Conservation (phyloP, 2,329 filamentous ascomycete species). For the Ophiobolus disseminans region DNA sequence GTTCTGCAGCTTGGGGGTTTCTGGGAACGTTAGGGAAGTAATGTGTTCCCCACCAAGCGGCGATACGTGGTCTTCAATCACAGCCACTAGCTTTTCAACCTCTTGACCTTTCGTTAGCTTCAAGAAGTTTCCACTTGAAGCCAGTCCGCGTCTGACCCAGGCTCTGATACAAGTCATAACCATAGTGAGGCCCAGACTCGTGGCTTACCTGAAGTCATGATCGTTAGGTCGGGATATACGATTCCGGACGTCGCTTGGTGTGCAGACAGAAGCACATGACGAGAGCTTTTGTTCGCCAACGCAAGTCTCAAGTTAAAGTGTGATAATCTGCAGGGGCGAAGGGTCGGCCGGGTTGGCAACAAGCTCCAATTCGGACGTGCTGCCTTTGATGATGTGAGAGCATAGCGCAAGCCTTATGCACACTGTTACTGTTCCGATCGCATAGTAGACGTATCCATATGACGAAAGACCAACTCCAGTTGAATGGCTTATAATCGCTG, state of each 20-base stretch:
- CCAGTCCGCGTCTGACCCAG: too few relatives aligned
- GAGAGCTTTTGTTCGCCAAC: not conserved
- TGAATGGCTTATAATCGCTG: not conserved
- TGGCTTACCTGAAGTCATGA: too few relatives aligned
- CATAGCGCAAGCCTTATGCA: not conserved
- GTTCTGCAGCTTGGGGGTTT: too few relatives aligned
- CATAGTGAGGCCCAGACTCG: too few relatives aligned
- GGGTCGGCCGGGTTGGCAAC: not conserved
- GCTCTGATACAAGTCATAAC: too few relatives aligned
- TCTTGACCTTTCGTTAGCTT: too few relatives aligned
- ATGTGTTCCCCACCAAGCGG: too few relatives aligned
- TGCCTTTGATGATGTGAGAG: not conserved
- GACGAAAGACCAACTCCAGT: not conserved
- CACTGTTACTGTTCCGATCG: not conserved
- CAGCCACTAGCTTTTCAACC: too few relatives aligned
- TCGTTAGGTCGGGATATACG: not conserved
- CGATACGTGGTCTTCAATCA: too few relatives aligned
- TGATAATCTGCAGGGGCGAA: not conserved
- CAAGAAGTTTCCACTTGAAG: too few relatives aligned
- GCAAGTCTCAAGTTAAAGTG: not conserved
- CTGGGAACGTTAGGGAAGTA: too few relatives aligned
- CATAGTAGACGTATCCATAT: not conserved
- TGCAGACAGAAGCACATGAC: not conserved
- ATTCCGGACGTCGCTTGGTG: not conserved
- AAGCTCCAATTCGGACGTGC: not conserved